Conservation (phyloP, 305 asterid species). For the Nicotiana rustica region DNA sequence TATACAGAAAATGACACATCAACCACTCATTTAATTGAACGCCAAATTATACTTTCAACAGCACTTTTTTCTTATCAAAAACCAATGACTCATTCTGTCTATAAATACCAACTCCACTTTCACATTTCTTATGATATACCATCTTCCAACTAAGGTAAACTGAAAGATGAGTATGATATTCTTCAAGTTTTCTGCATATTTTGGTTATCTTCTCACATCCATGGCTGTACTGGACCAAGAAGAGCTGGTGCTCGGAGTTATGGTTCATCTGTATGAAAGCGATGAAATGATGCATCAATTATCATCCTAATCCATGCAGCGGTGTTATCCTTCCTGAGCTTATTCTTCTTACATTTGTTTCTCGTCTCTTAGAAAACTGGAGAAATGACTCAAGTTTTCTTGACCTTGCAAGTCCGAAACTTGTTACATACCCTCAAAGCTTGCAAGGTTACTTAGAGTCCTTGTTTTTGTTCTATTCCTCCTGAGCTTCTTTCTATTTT, state of each 20-base stretch:
- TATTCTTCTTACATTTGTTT: not conserved
- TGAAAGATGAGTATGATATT: not conserved
- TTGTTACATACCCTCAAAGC: not conserved
- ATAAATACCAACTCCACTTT: constrained; percentile 4
- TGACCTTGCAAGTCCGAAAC: constrained; percentile 32
- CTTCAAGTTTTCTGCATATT: not conserved
- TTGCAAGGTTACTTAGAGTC: not conserved
- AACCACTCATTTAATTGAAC: constrained; percentile 29
- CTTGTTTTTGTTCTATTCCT: constrained; percentile 17
- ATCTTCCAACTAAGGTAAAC: not conserved
- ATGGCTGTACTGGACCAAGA: not conserved
- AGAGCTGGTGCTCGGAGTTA: not conserved
- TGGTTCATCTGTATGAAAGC: not conserved
- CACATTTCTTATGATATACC: not conserved
- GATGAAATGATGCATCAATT: not conserved
- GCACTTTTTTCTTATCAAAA: not conserved
- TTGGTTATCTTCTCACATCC: not conserved
- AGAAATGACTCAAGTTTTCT: constrained; percentile 8
- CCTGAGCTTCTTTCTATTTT: constrained; percentile 7
- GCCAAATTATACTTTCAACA: not conserved
- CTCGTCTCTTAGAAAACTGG: not conserved
- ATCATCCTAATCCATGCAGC: not conserved
- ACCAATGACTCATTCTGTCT: constrained; percentile 14
- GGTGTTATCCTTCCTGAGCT: constrained; percentile 33
- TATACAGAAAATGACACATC: constrained; percentile 20